A percentile compares a stretch with the other conserved stretches of the same genome.
Evolutionary conservation across 345 rosid genomes (phyloP).

Genomic region (Euphorbia tirucalli): DNA sequence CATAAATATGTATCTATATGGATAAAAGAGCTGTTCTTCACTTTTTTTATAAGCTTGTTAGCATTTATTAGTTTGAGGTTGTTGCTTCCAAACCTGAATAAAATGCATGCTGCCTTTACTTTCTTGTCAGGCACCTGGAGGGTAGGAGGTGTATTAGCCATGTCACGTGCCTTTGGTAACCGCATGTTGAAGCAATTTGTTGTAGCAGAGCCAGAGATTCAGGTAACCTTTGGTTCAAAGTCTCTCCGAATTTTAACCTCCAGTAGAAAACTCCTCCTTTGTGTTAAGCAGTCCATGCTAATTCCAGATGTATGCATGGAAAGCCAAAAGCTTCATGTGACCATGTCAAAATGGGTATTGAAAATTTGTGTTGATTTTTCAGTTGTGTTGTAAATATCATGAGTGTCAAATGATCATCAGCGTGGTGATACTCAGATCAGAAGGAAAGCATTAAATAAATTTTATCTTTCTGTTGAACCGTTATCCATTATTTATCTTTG

Average conservation of each 20-base stretch:
- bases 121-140: slow-evolving; percentile 87
- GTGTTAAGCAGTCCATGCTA: not conserved
- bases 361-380: not conserved
- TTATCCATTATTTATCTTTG: not conserved
- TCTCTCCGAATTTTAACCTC: not conserved
- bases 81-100: not conserved
- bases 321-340: not conserved
- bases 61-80: not conserved
- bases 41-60: not conserved
- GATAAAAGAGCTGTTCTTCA: not conserved
- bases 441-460: not conserved
- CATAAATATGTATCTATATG: not conserved
- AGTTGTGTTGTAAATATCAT: not conserved
- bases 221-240: slow-evolving; percentile 43
- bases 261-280: not conserved
- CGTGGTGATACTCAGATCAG: not conserved
- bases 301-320: not conserved
- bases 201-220: slow-evolving; percentile 98
- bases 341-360: not conserved
- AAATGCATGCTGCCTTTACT: slow-evolving; percentile 5
- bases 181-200: slow-evolving; percentile 98
- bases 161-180: slow-evolving; percentile 99
- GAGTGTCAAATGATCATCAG: not conserved
- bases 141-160: slow-evolving; percentile 98
- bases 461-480: not conserved